Base-by-base conservation (phyloP, 1,284 basidiomycete genomes). In the Phellinidium pouzarii region DNA sequence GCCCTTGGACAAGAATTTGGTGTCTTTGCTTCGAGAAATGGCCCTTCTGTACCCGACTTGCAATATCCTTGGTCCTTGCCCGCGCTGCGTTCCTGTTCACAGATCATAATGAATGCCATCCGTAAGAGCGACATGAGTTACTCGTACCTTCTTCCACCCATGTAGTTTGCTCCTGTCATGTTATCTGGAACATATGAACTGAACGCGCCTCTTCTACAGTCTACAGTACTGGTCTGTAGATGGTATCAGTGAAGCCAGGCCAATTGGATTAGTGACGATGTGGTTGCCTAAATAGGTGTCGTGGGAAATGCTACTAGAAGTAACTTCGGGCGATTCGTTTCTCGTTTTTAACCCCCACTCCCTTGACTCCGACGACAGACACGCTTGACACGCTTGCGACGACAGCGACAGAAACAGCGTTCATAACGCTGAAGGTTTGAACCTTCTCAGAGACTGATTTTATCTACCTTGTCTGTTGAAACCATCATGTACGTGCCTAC, bases 11-110 rank as follows among this genome's bases (percentile, higher is more conserved):
- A 4, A 81, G 67, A 45, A 81, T 66, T 44, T 77, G 71, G 31
- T 81, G 67, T n/a, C 73, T 70, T 59, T 77, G 74, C 52, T 73
- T 72, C 29, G 77, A 73, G 59, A 84, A 84, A 57, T 78, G 77
- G 14, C 66, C 69, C 54, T 76, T 79, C 56, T 82, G 77, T 23
- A 70, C 65, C 48, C 75, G 72, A 5, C 73, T 68, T 2, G 70
- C 65, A 9, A 70, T 63, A 58, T 84, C 79, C 59, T 72, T 79
- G 8, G 68, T 68, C 38, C 76, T 71, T 1, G 77, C 71, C 60
- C 72, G 78, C n/a, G 74, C 76, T 1, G 71, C 68, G 60, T 79
- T 82, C 58, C 81, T 83, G 59, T 29, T 23, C 19, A 20, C n/a
- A 8, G 44, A 20, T 29, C 22, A 14, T 12, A 36, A 38, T 29